Evolutionary conservation across 768 basidiomycete species (phyloP), one percentile per base, ranked within the genome.

Genomic region (Trametes cingulata): DNA sequence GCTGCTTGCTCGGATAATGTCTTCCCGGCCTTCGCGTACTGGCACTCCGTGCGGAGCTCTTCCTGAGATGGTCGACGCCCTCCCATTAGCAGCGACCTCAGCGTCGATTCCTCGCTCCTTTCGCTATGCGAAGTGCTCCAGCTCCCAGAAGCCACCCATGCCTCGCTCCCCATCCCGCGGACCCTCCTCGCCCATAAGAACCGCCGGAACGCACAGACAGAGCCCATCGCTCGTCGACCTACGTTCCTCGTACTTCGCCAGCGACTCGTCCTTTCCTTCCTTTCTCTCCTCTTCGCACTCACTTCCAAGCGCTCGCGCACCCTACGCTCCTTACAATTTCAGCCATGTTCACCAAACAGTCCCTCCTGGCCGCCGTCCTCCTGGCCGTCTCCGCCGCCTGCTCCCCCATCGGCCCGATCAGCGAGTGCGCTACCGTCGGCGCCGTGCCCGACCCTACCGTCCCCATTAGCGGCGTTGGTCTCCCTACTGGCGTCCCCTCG

Each of bases 141-240:
- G 4, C 6, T 3, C 24, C 22, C 25, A 3, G 24, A 17, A 6
- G 25, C 10, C 35, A 9, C 33, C 9, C 40, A 35, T 14, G 24
- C 33, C 37, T 17, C 51, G 25, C 45, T 22, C 27, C 17, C 39
- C 46, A 7, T 36, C 45, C 37, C 37, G 35, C 37, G 20, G 22
- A 13, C 9, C 29, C 40, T 17, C 35, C 39, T 15, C 19, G 25
- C 33, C 48, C 33, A 55, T 55, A 43, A 55, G 48, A 22, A 27
- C 39, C 13, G 10, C 52, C 2, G 12, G 3, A 37, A 14, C 29
- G 35, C 47, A 6, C 37, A 2, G 7, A 24, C 12, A 3, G 10
- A 49, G n/a, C 1, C 19, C n/a, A 49, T 54, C 56, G 59, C 59
- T 60, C 52, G 52, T 49, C 59, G 58, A 52, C 42, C 39, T 49